Conservation (phyloP, 768 basidiomycete species). For the Cytidiella melzeri region DNA sequence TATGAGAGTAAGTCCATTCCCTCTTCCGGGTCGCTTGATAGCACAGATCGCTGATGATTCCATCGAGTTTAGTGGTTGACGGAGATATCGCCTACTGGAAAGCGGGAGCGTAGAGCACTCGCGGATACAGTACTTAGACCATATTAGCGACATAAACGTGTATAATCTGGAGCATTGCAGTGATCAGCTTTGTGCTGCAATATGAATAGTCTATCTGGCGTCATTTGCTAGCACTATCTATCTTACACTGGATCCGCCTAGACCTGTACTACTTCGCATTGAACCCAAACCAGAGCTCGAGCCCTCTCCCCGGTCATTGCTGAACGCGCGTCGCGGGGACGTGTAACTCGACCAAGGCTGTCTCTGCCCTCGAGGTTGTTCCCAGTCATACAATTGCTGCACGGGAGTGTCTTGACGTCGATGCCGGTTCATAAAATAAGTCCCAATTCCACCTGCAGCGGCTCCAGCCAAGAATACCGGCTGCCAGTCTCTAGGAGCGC, state of each 20-base stretch:
- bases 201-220: too few relatives aligned
- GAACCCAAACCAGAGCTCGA: slow-evolving; percentile 55
- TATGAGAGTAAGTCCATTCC: slow-evolving; percentile 71
- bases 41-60: not conserved
- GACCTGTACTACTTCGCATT: slow-evolving; percentile 73
- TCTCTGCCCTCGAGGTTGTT: slow-evolving; percentile 25
- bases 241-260: slow-evolving; percentile 71
- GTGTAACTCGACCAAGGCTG: not conserved
- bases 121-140: not conserved
- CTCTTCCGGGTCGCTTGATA: not conserved
- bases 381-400: slow-evolving; percentile 51
- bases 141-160: too few relatives aligned
- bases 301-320: slow-evolving; percentile 61
- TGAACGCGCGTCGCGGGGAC: slow-evolving; percentile 11
- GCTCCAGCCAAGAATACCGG: slow-evolving; percentile 89
- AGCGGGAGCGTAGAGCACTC: slow-evolving; percentile 42
- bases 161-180: not conserved
- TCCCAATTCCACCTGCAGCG: slow-evolving; percentile 63
- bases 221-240: too few relatives aligned
- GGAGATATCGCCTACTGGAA: slow-evolving; percentile 95
- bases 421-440: slow-evolving; percentile 43
- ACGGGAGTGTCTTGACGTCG: slow-evolving; percentile 18
- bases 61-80: slow-evolving; percentile 55
- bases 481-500: slow-evolving; percentile 34
- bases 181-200: too few relatives aligned